Conservation (phyloP, 768 basidiomycete genomes). For the Phlebiopsis flavidoalba region DNA sequence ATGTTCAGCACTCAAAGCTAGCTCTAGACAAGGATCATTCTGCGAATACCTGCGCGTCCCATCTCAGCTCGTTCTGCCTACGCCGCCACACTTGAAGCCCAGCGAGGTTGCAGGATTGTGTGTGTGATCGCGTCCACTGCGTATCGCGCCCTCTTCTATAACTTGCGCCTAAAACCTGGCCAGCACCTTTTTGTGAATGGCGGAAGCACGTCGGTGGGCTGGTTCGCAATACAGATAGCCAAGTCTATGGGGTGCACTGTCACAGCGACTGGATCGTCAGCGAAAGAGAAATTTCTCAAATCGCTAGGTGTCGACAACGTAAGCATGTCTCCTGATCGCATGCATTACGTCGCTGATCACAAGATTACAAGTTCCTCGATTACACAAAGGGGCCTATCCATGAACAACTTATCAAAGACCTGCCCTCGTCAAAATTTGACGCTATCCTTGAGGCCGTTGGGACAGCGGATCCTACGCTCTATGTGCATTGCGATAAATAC, state of each 20-base stretch:
- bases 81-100: constrained; percentile 47
- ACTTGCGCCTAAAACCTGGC: constrained; percentile 46
- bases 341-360: too few species aligned
- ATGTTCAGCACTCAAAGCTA: constrained; percentile 14
- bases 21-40: constrained; percentile 48
- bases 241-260: constrained; percentile 60
- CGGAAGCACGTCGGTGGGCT: constrained; percentile 63
- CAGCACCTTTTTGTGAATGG: constrained; percentile 67
- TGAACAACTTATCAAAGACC: constrained; percentile 37
- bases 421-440: constrained; percentile 48
- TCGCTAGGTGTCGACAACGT: constrained; percentile 64
- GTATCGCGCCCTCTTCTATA: constrained; percentile 45
- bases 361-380: constrained; percentile 44
- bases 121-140: constrained; percentile 55
- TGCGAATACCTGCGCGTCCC: constrained; percentile 50
- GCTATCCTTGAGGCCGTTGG: constrained; percentile 59
- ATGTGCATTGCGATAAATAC: constrained; percentile 43
- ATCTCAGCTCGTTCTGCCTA: constrained; percentile 32
- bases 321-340: constrained; percentile 7
- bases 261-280: constrained; percentile 51
- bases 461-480: constrained; percentile 42
- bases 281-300: constrained; percentile 55
- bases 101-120: constrained; percentile 58
- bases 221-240: constrained; percentile 65
- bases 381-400: constrained; percentile 51